A percentile compares a stretch with the other conserved stretches of the same genome.
Evolutionary conservation across 305 asterid species (phyloP).

Genomic region (Stenogyne calaminthoides): DNA sequence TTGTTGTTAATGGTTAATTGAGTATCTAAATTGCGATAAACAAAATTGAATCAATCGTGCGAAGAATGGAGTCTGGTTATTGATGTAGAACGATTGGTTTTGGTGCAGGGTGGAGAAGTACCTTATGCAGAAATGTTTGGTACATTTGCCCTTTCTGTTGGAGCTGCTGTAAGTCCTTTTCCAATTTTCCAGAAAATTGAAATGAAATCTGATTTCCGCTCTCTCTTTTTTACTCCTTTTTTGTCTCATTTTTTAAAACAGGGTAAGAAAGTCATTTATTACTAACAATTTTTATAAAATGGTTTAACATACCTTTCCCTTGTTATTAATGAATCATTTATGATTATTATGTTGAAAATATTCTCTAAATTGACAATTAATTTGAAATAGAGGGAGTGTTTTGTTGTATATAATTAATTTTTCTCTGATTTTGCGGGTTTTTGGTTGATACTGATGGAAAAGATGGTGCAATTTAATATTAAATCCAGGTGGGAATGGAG

Average conservation of each 20-base stretch:
- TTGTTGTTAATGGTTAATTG: neutral
- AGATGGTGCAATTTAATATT: neutral
- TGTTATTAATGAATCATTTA: no score
- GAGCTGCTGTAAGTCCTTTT: constrained; percentile 76
- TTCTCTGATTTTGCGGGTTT: neutral
- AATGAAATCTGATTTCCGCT: neutral
- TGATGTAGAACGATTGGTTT: constrained; percentile 50
- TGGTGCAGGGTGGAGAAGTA: constrained; percentile 93
- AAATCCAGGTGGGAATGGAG: constrained; percentile 88
- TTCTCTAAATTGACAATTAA: no score
- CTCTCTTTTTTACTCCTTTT: no score
- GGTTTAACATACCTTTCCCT: no score
- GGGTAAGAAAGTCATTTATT: no score
- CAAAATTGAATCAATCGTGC: neutral
- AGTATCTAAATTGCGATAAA: neutral
- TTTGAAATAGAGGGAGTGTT: no score
- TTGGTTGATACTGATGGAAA: neutral
- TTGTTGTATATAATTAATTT: neutral
- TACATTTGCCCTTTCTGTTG: constrained; percentile 90
- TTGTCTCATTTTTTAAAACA: no score
- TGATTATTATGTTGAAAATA: no score
- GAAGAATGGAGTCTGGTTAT: neutral
- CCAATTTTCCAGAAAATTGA: neutral
- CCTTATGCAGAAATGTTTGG: constrained; percentile 85
- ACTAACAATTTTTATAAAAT: no score